Conservation (phyloP, 495 filamentous ascomycete species). For the Parmelia sp. region DNA sequence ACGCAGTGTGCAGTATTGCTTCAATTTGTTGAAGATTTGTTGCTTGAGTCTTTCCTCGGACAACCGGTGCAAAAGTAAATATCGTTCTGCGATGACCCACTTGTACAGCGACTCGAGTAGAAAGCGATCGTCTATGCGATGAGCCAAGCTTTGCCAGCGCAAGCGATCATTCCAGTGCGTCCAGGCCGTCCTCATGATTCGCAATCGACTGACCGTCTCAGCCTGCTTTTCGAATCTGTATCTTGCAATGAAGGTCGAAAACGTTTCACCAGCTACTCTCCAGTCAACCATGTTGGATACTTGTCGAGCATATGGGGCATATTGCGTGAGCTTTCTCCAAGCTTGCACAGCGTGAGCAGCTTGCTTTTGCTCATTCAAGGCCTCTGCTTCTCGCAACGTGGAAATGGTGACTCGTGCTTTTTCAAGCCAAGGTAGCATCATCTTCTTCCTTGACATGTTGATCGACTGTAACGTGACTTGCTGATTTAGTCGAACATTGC, state of each 20-base stretch:
- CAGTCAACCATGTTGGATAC: conserved; percentile 42
- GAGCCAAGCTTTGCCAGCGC: conserved; percentile 47
- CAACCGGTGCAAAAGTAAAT: conserved; percentile 47
- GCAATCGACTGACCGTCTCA: conserved; percentile 44
- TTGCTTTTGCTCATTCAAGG: conserved; percentile 31
- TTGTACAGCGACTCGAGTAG: conserved; percentile 55
- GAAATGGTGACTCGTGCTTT: conserved; percentile 31
- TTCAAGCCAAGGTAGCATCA: conserved; percentile 21
- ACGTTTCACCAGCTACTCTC: conserved; percentile 44
- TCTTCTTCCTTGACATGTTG: conserved; percentile 2
- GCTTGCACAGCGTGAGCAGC: conserved; percentile 32
- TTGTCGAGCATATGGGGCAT: conserved; percentile 44
- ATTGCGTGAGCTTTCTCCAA: conserved; percentile 40
- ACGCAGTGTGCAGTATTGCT: conserved; percentile 38
- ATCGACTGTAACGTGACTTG: conserved; percentile 15
- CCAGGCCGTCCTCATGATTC: conserved; percentile 53
- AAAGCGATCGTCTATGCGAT: conserved; percentile 52
- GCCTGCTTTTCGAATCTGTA: conserved; percentile 48
- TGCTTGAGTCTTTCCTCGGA: conserved; percentile 45
- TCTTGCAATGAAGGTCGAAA: conserved; percentile 48
- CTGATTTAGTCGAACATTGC: conserved; percentile 12
- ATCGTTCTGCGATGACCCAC: conserved; percentile 56
- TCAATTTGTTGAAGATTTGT: conserved; percentile 36
- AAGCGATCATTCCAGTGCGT: conserved; percentile 62
- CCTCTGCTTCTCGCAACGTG: conserved; percentile 33